Base-by-base conservation (phyloP, 208 protist genomes). In the Trypanosoma caninum region DNA sequence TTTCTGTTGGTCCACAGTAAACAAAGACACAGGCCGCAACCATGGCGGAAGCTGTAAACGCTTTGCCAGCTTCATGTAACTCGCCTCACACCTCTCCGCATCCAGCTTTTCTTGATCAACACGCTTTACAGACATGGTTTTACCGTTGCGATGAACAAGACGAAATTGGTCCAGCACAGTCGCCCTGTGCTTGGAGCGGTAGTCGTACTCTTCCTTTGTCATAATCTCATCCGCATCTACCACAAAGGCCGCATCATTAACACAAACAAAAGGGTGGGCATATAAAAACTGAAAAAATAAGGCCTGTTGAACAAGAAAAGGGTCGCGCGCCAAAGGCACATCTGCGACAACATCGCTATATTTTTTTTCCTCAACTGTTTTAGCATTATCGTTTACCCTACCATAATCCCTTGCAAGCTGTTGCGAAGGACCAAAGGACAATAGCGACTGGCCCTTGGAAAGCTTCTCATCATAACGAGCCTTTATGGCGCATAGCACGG, bases 251-350 rank as follows among this genome's bases (percentile, higher is more conserved):
- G 63, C 74, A 55, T 89, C 83, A 41, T 70, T 83, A 22, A 91
- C 71, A 33, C 76, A 88, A 20, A 86, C 89, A 58, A 95, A 88
- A 25, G 67, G 78, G 16, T 62, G 59, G 22, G 59, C 60, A 60
- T 78, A 92, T 9, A 93, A 66, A 54, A 74, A 80, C 14, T 83
- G 55, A 68, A 95, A 95, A 34, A 76, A 80, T 11, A 90, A 63
- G 7, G 78, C 89, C 63, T 95, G 89, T 65, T 95, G 89, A 11
- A 93, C 83, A 10, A 95, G 74, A 72, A 91, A 92, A 7, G 89
- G 89, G 48, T 95, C 89, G 18, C 60, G 57, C 23, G 83, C 69
- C 14, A 95, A 74, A 3, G 72, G 63, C 53, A 74, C 89, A 50
- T 76, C 57, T 16, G 67, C 31, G 7, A 14, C 25, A 33, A 65